Percentiles rank a stretch among this genome's conserved stretches.
phyloP scores from a whole-genome alignment of 495 filamentous ascomycete species.

The Neurospora sp. region DNA sequence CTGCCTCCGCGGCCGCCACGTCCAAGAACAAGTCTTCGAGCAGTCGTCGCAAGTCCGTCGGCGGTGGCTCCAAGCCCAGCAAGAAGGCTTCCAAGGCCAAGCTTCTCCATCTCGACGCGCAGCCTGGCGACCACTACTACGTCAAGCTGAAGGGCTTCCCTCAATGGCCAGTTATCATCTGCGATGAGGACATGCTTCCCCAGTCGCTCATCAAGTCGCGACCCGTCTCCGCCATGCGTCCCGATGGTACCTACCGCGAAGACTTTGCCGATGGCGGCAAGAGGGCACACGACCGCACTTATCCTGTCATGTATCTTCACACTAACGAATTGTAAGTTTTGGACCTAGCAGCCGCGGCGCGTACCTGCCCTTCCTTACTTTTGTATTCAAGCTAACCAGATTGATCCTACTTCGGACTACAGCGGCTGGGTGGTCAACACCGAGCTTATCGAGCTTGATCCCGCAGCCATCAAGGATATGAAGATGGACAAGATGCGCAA shows the following conservation, averaged over 20 bases:
- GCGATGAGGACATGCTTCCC: constrained; percentile 86
- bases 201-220: constrained; percentile 55
- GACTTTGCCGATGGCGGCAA: constrained; percentile 77
- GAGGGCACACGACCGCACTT: constrained; percentile 71
- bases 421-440: constrained; percentile 83
- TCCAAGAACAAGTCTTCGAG: constrained; percentile 34
- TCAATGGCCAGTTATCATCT: constrained; percentile 83
- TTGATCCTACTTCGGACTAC: constrained; percentile 11
- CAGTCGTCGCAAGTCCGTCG: constrained; percentile 56
- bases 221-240: constrained; percentile 69
- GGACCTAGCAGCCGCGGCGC: not conserved
- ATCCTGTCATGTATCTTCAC: constrained; percentile 84
- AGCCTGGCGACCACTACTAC: constrained; percentile 79
- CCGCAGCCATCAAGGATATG: constrained; percentile 52
- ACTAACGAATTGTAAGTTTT: constrained; percentile 89
- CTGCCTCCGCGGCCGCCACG: constrained; percentile 17
- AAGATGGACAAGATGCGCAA: constrained; percentile 66
- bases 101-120: constrained; percentile 61
- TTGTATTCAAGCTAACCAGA: not conserved
- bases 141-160: constrained; percentile 84
- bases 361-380: not conserved
- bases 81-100: constrained; percentile 70
- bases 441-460: constrained; percentile 62
- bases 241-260: constrained; percentile 73
- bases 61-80: constrained; percentile 64